Percentiles rank a stretch among this genome's conserved stretches.
phyloP scores from a whole-genome alignment of 768 basidiomycete species.

The Tulasnella sp. region DNA sequence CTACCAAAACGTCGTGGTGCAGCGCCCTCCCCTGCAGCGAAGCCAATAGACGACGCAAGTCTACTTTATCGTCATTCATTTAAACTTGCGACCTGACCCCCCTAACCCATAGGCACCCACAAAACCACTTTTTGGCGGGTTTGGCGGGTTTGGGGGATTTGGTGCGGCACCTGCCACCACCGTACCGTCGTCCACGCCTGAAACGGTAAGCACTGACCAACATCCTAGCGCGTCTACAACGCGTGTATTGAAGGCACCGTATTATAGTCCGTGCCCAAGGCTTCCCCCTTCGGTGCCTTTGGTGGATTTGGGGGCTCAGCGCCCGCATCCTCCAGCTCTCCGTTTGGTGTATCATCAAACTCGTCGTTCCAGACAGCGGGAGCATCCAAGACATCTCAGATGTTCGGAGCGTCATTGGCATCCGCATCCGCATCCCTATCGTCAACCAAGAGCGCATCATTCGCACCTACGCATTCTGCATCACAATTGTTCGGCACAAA shows the following conservation, averaged over 20 bases:
- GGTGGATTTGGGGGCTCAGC: constrained; percentile 2
- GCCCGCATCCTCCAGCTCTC: not conserved
- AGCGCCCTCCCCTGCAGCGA: not conserved
- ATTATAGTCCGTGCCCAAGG: constrained; percentile 1
- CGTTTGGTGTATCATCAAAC: not conserved
- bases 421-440: not conserved
- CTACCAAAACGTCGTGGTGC: constrained; percentile 12
- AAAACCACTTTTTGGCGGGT: constrained; percentile 2
- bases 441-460: not conserved
- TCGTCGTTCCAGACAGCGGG: not conserved
- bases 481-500: not conserved
- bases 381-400: constrained; percentile 12
- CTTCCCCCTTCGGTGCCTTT: not conserved
- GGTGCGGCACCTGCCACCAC: not conserved
- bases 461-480: not conserved
- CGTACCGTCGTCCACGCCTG: not conserved
- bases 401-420: constrained; percentile 12
- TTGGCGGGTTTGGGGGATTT: constrained; percentile 11
- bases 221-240: too few relatives aligned
- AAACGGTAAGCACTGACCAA: too few relatives aligned
- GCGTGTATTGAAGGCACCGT: not conserved
- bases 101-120: not conserved
- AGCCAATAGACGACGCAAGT: not conserved
- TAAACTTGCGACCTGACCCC: not conserved
- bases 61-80: not conserved